Conservation (phyloP, 768 basidiomycete genomes). For the Kondoa subrosea region DNA sequence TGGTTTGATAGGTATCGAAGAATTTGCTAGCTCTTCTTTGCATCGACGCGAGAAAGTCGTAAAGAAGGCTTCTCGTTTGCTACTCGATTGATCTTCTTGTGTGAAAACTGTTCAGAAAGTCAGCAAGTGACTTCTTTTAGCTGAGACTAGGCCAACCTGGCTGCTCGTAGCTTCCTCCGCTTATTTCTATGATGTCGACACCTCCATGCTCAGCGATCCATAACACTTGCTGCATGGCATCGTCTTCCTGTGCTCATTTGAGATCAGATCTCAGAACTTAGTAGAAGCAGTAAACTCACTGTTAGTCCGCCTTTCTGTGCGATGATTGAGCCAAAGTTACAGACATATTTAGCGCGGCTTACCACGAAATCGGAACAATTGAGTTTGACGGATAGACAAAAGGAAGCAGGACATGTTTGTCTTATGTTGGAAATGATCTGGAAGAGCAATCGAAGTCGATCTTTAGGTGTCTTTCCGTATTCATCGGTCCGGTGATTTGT, state of each 20-base stretch:
- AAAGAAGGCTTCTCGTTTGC: slow-evolving; percentile 55
- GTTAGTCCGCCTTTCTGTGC: slow-evolving; percentile 25
- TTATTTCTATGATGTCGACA: slow-evolving; percentile 73
- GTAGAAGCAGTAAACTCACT: neutral
- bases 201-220: slow-evolving; percentile 47
- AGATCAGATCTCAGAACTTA: neutral
- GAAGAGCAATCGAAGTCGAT: slow-evolving; percentile 42
- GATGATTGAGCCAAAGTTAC: neutral
- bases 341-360: slow-evolving; percentile 9
- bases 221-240: slow-evolving; percentile 47
- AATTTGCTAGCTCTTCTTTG: slow-evolving; percentile 36
- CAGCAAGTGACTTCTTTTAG: slow-evolving; percentile 28
- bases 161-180: slow-evolving; percentile 68
- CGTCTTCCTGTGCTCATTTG: slow-evolving; percentile 26
- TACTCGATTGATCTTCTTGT: slow-evolving; percentile 16
- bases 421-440: slow-evolving; percentile 47
- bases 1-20: slow-evolving; percentile 35
- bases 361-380: slow-evolving; percentile 59
- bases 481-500: slow-evolving; percentile 46
- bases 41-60: slow-evolving; percentile 48
- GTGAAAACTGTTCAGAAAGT: slow-evolving; percentile 11
- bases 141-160: slow-evolving; percentile 31
- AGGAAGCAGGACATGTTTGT: slow-evolving; percentile 40
- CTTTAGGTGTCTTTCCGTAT: slow-evolving; percentile 41
- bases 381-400: slow-evolving; percentile 60